Evolutionary conservation across 495 filamentous ascomycete species (phyloP).

Genomic region (Geopyxis carbonaria): DNA sequence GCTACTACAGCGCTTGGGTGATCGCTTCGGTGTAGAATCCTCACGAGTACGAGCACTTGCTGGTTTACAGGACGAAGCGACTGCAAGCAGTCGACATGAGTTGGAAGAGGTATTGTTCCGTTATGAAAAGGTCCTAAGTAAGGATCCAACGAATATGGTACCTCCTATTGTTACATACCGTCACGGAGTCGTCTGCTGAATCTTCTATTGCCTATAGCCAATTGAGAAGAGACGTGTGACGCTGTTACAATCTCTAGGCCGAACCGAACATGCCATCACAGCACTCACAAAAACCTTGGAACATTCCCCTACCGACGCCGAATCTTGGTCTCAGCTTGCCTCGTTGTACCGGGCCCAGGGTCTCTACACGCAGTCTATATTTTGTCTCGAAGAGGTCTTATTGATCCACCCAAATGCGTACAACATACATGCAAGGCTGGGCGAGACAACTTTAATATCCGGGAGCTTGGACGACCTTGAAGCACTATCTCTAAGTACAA

Average conservation of each 20-base stretch:
- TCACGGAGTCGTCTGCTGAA: too few species aligned
- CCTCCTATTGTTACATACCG: constrained; percentile 25
- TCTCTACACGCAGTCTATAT: constrained; percentile 64
- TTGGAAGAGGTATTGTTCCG: constrained; percentile 51
- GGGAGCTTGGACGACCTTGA: constrained; percentile 31
- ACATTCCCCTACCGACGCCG: constrained; percentile 73
- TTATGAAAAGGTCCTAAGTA: constrained; percentile 57
- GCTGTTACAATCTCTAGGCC: constrained; percentile 53
- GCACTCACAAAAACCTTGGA: constrained; percentile 59
- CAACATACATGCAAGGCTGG: constrained; percentile 86
- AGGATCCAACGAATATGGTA: constrained; percentile 69
- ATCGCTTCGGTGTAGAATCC: constrained; percentile 65
- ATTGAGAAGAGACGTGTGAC: constrained; percentile 75
- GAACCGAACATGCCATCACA: constrained; percentile 52
- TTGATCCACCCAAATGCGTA: constrained; percentile 83
- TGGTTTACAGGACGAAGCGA: constrained; percentile 75
- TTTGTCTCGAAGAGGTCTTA: constrained; percentile 77
- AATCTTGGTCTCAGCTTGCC: constrained; percentile 84
- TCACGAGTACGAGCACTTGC: constrained; percentile 65
- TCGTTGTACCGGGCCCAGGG: constrained; percentile 68
- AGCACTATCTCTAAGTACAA: constrained; percentile 50
- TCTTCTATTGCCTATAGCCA: constrained; percentile 50
- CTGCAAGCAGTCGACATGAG: constrained; percentile 42
- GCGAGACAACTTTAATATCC: constrained; percentile 59
- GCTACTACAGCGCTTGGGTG: constrained; percentile 54